Percentiles rank a stretch among this genome's conserved stretches.
phyloP scores from a whole-genome alignment of 2,329 filamentous ascomycete genomes.

The Pseudocercospora cruenta region DNA sequence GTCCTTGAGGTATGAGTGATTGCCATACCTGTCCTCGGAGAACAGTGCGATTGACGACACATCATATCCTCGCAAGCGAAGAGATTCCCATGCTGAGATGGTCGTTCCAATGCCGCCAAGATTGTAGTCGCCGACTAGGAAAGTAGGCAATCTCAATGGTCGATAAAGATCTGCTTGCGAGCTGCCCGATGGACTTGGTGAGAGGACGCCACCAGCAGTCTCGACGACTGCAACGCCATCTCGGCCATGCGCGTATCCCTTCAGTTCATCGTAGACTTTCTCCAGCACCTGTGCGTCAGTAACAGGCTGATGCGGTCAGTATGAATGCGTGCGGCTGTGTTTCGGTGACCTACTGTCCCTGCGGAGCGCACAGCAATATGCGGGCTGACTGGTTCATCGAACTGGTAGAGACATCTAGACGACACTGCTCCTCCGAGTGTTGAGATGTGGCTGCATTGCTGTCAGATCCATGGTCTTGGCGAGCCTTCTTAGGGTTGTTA shows the following conservation, averaged over 20 bases:
- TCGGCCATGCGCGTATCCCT: slow-evolving; percentile 46
- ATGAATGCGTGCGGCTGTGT: neutral
- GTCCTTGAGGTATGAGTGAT: slow-evolving; percentile 66
- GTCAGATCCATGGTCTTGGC: slow-evolving; percentile 12
- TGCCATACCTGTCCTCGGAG: slow-evolving; percentile 66
- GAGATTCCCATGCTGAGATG: slow-evolving; percentile 77
- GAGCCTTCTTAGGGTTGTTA: slow-evolving; percentile 8
- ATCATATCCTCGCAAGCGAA: slow-evolving; percentile 77
- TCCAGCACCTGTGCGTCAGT: slow-evolving; percentile 43
- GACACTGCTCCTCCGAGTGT: slow-evolving; percentile 60
- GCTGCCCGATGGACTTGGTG: slow-evolving; percentile 73
- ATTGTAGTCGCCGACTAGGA: slow-evolving; percentile 74
- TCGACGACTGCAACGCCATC: slow-evolving; percentile 72
- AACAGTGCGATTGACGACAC: slow-evolving; percentile 73
- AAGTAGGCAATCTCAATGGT: slow-evolving; percentile 70
- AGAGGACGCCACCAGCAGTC: slow-evolving; percentile 81
- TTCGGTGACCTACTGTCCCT: slow-evolving; percentile 21
- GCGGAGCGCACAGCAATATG: slow-evolving; percentile 66
- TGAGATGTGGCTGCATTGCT: slow-evolving; percentile 60
- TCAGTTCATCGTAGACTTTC: slow-evolving; percentile 46
- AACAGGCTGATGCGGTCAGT: slow-evolving; percentile 26
- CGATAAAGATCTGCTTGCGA: slow-evolving; percentile 79
- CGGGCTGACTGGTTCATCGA: slow-evolving; percentile 74
- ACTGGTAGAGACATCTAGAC: slow-evolving; percentile 70
- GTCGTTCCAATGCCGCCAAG: slow-evolving; percentile 81